Base-by-base conservation (phyloP, 371 early-diverging fungal species). In the Actinomortierella ambigua region DNA sequence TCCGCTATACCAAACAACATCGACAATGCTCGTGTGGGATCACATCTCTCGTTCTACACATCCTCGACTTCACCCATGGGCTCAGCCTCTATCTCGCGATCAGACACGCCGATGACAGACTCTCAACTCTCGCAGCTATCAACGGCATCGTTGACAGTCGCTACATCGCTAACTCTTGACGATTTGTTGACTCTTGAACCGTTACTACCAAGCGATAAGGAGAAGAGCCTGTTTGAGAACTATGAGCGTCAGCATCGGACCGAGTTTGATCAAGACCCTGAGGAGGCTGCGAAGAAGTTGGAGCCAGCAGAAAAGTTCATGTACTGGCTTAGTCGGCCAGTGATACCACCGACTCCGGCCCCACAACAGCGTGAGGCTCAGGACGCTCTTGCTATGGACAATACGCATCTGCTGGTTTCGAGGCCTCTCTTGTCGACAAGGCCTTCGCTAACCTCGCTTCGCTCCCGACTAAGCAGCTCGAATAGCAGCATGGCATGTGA, bases 161-260 rank as follows among this genome's bases (percentile, higher is more conserved):
- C n/a, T n/a, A n/a, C n/a, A n/a, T n/a, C n/a, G n/a, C 40, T 71
- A 41, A 49, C 14, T 23, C 28, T 71, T 22, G 73, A 71, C 5
- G 73, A 71, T 23, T 26, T 71, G 20, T 51, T 65, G 61, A 66
- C 73, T 0, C 26, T 71, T 20, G 66, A 71, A 42, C 66, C 73
- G 0, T 40, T 71, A 18, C 40, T 71, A n/a, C 73, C 73, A 1
- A 56, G 57, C 2, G 73, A 71, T 6, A 65, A 71, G 55, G 73
- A 71, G 41, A 55, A 57, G 0, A 59, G 50, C 0, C 20, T 63
- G 8, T 14, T 71, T 3, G 73, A 66, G 1, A 53, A 55, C 39
- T 66, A 71, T 34, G 52, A 56, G 44, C 52, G 73, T 7, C 62
- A 66, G 46, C 52, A 71, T 41, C 54, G 48, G 28, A 47, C 56